Evolutionary conservation across 179 eudicot genomes (phyloP).

Genomic region (Carnegiea gigantea): DNA sequence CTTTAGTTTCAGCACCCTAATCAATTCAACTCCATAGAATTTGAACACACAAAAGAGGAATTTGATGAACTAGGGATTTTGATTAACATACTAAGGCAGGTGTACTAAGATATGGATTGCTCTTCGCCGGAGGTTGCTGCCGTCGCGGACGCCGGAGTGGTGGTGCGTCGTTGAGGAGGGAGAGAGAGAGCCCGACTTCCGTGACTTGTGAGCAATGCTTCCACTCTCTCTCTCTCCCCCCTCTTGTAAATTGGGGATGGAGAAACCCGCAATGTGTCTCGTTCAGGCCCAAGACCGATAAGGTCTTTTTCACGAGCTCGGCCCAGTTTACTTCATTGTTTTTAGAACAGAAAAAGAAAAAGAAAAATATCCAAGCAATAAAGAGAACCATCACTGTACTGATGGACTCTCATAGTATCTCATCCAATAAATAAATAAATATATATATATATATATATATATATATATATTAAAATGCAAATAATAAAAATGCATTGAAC

Average conservation of each 20-base stretch:
- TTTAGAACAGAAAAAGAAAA: no score
- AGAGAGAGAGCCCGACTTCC: background rate
- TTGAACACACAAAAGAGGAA: background rate
- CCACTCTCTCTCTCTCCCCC: background rate
- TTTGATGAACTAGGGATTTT: background rate
- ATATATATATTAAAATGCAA: no score
- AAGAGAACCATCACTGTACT: no score
- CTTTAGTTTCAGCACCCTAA: background rate
- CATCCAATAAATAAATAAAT: no score
- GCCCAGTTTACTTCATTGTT: background rate
- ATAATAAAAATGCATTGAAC: no score
- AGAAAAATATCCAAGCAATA: no score
- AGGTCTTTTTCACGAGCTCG: background rate
- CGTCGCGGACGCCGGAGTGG: background rate
- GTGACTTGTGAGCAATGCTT: background rate
- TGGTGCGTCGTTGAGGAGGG: background rate
- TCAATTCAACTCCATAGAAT: background rate
- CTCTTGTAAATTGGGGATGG: background rate
- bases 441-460: no score
- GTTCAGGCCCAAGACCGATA: background rate
- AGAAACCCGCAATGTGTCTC: conserved; percentile 8
- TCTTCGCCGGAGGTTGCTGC: background rate
- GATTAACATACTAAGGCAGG: background rate
- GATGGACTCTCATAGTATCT: no score
- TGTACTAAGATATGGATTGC: background rate